A percentile compares a stretch with the other conserved stretches of the same genome.
Evolutionary conservation across 352 stramenopile genomes (phyloP).

Genomic region (Globisporangium cylindrosporum): DNA sequence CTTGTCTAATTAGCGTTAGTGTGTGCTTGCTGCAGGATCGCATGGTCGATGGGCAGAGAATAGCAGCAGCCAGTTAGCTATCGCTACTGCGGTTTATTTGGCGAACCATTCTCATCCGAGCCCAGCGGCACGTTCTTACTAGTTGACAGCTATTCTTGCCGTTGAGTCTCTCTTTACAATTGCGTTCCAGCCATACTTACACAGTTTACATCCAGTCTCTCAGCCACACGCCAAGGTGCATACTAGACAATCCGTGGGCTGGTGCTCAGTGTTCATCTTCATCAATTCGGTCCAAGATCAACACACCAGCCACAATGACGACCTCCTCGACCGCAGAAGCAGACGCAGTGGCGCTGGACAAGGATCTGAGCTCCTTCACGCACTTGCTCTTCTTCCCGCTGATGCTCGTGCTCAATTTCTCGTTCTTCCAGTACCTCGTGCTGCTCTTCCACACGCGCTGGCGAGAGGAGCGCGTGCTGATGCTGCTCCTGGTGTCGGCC

Average conservation of each 20-base stretch:
- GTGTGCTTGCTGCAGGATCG: neutral
- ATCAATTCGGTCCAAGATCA: neutral
- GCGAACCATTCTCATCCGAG: neutral
- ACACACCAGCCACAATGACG: neutral
- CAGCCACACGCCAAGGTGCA: neutral
- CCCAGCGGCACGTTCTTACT: neutral
- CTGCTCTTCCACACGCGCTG: constrained; percentile 26
- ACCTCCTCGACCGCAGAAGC: neutral
- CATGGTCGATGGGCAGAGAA: neutral
- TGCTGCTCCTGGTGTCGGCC: constrained; percentile 23
- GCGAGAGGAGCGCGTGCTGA: constrained; percentile 25
- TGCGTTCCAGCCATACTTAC: neutral
- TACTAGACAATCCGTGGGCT: neutral
- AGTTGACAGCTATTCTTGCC: neutral
- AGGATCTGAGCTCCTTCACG: constrained; percentile 11
- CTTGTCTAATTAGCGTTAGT: neutral
- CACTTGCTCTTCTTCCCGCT: constrained; percentile 25
- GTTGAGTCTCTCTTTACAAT: neutral
- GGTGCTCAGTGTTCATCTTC: neutral
- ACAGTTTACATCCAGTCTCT: neutral
- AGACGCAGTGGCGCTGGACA: neutral
- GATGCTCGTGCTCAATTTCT: constrained; percentile 30
- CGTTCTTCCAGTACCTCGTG: constrained; percentile 36
- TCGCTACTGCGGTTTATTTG: too few relatives aligned
- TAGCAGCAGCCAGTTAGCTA: neutral